Conservation (phyloP, 805 yeast species). For the Huiozyma naganishii region DNA sequence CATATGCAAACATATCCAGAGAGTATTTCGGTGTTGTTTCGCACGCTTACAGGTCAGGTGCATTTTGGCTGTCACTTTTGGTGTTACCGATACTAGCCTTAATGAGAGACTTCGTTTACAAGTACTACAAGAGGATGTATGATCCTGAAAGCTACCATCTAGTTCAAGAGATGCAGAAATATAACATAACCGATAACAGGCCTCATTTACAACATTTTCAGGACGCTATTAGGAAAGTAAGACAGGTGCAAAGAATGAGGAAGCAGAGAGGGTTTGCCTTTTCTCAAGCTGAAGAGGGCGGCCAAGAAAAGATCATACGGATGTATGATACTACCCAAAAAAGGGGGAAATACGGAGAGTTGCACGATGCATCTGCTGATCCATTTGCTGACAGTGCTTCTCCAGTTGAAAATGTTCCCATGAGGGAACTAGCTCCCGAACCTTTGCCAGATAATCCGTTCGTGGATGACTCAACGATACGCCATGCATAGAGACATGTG, state of each 20-base stretch:
- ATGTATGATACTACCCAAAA: conserved; percentile 90
- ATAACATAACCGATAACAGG: conserved; percentile 81
- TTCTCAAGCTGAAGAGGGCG: conserved; percentile 83
- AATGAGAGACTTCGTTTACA: conserved; percentile 85
- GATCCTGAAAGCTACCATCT: conserved; percentile 87
- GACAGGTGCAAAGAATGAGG: conserved; percentile 96
- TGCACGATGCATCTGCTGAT: conserved; percentile 32
- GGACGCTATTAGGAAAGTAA: conserved; percentile 89
- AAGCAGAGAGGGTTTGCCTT: conserved; percentile 98
- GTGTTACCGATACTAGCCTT: conserved; percentile 72
- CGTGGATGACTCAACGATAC: conserved; percentile 2
- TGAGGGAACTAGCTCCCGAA: not conserved
- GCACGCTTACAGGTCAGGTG: conserved; percentile 63
- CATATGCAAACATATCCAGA: conserved; percentile 64
- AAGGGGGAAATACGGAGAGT: conserved; percentile 63
- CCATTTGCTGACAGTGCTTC: conserved; percentile 18
- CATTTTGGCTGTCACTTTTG: conserved; percentile 75
- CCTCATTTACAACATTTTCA: conserved; percentile 97
- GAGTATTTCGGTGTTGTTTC: conserved; percentile 76
- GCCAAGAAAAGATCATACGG: conserved; percentile 82
- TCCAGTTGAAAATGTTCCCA: not conserved
- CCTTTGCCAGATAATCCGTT: conserved; percentile 9
- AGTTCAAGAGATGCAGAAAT: conserved; percentile 94
- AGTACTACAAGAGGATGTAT: conserved; percentile 85
- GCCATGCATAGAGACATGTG: not conserved